phyloP scores from a whole-genome alignment of 1,284 basidiomycete species.

The Moesziomyces sp. region DNA sequence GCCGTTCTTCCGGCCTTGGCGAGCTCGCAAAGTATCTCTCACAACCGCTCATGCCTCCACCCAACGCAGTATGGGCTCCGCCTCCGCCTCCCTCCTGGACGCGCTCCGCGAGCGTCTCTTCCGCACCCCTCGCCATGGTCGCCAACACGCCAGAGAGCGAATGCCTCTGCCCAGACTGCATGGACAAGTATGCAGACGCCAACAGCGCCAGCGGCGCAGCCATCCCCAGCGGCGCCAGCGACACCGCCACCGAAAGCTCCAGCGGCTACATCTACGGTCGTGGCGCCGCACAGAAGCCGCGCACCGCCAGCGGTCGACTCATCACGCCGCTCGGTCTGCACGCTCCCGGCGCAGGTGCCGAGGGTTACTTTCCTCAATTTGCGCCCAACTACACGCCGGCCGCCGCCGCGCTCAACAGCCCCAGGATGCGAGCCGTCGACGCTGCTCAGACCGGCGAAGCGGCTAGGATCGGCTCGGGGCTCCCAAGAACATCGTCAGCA shows the following conservation, averaged over 20 bases:
- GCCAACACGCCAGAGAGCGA: conserved; percentile 55
- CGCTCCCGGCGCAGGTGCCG: conserved; percentile 36
- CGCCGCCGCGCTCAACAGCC: conserved; percentile 15
- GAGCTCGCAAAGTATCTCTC: conserved; percentile 53
- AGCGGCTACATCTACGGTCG: conserved; percentile 45
- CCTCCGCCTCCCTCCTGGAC: conserved; percentile 15
- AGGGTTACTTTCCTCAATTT: conserved; percentile 52
- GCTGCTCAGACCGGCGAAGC: conserved; percentile 1
- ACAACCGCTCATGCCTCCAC: conserved; percentile 35
- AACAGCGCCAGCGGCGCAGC: conserved; percentile 49
- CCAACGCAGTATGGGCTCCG: conserved; percentile 23
- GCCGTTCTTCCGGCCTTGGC: conserved; percentile 49
- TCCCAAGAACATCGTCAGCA: conserved; percentile 39
- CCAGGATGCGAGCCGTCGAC: conserved; percentile 17
- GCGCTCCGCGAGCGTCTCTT: conserved; percentile 32
- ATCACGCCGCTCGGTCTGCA: conserved; percentile 53
- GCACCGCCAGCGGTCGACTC: conserved; percentile 56
- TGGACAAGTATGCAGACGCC: conserved; percentile 50
- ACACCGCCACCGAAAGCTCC: conserved; percentile 59
- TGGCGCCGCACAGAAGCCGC: conserved; percentile 39
- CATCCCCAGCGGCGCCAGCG: conserved; percentile 60
- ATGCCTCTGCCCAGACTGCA: conserved; percentile 55
- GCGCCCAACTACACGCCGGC: conserved; percentile 19
- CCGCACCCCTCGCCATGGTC: conserved; percentile 16
- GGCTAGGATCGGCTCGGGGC: conserved; percentile 3